Conservation (phyloP, 23 red algal genomes). For the Gracilaria gracilis region DNA sequence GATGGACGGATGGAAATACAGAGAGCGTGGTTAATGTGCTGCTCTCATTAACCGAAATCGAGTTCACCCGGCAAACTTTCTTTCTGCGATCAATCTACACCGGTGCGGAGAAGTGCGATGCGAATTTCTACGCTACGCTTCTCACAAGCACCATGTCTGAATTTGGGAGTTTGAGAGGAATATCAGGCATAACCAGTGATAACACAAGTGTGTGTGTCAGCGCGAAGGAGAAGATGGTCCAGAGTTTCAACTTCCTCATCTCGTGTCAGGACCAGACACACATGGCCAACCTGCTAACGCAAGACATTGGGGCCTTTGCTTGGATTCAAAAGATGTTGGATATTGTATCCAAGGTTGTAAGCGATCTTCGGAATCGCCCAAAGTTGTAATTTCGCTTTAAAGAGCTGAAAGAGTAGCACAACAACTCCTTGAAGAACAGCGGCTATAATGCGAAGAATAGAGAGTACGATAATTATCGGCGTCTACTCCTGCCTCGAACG, state of each 20-base stretch:
- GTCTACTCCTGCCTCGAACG: background rate
- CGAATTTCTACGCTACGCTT: background rate
- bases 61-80: background rate
- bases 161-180: background rate
- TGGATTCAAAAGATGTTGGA: background rate
- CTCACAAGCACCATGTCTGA: background rate
- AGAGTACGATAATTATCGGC: background rate
- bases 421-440: background rate
- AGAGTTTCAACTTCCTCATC: too few relatives aligned
- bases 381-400: too few relatives aligned
- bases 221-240: too few relatives aligned
- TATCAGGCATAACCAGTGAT: too few relatives aligned
- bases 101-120: too few relatives aligned
- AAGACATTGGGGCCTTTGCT: background rate
- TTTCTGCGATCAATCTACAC: constrained; percentile 31
- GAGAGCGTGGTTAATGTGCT: background rate
- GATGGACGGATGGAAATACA: background rate
- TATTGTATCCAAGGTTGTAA: too few relatives aligned
- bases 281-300: background rate
- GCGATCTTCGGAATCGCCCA: too few relatives aligned
- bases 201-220: too few relatives aligned
- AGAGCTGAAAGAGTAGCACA: background rate
- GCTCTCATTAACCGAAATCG: background rate
- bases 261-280: constrained; percentile 41
- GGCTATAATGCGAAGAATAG: background rate